Evolutionary conservation across 1,284 basidiomycete genomes (phyloP).

Genomic region (Malassezia furfur): DNA sequence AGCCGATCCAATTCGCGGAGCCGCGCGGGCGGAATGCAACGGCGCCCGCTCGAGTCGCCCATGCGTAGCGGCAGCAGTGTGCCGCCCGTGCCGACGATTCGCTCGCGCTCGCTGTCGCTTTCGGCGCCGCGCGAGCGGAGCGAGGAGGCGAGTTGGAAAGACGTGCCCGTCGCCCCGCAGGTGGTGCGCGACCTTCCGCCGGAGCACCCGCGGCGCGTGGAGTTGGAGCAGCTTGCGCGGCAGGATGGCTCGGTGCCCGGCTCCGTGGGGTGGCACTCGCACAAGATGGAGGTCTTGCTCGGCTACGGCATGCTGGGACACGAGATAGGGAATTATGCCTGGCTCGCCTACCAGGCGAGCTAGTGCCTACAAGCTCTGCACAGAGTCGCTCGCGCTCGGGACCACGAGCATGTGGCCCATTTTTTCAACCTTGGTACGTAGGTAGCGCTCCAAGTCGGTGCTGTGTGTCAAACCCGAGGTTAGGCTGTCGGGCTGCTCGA

Average conservation of each 20-base stretch:
- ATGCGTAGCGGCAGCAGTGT: neutral
- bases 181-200: conserved; percentile 57
- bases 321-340: conserved; percentile 75
- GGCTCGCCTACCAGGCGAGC: conserved; percentile 23
- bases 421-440: conserved; percentile 84
- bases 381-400: conserved; percentile 26
- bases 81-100: neutral
- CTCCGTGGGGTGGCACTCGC: conserved; percentile 84
- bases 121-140: conserved; percentile 15
- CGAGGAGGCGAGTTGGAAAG: conserved; percentile 17
- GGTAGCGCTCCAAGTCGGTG: conserved; percentile 84
- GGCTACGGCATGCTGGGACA: conserved; percentile 81
- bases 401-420: conserved; percentile 91
- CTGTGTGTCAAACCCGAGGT: conserved; percentile 56
- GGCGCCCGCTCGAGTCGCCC: neutral
- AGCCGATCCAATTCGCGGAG: neutral
- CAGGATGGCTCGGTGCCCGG: conserved; percentile 80
- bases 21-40: neutral
- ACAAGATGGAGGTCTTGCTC: conserved; percentile 92
- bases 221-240: conserved; percentile 64
- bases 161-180: conserved; percentile 19
- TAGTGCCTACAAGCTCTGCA: neutral
- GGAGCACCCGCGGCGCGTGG: conserved; percentile 60
- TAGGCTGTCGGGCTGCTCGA: conserved; percentile 56
- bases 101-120: conserved; percentile 30